These are phyloP conservation scores for Flagelloscypha sp. DNA, from an alignment of 768 basidiomycete species.

Conservation along the genomic window DNA sequence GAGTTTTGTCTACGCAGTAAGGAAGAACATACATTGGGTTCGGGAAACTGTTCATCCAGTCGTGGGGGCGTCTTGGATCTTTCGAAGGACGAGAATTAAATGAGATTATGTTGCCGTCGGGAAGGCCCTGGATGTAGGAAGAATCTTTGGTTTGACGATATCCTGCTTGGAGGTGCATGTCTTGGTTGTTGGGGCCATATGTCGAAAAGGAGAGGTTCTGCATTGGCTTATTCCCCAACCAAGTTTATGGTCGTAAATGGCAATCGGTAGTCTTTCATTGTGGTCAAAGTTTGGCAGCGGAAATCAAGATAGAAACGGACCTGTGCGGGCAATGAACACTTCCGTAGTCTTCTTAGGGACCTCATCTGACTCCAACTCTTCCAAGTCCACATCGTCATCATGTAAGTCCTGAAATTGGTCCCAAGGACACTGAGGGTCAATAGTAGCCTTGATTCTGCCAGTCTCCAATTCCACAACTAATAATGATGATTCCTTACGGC, in stretches of 20 bases:
- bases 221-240: constrained; percentile 40
- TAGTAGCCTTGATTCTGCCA: constrained; percentile 66
- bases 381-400: constrained; percentile 41
- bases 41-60: constrained; percentile 54
- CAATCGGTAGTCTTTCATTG: constrained; percentile 74
- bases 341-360: constrained; percentile 32
- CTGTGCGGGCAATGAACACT: constrained; percentile 44
- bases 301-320: constrained; percentile 19
- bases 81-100: constrained; percentile 42
- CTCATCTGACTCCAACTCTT: constrained; percentile 45
- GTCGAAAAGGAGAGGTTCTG: constrained; percentile 88
- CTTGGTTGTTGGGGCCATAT: constrained; percentile 89
- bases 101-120: constrained; percentile 71
- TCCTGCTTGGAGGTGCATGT: constrained; percentile 58
- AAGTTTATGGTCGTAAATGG: constrained; percentile 59
- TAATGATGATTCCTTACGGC: constrained; percentile 82
- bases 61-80: constrained; percentile 30
- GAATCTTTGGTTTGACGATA: constrained; percentile 77
- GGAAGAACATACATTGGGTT: constrained; percentile 54
- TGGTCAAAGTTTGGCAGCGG: constrained; percentile 1
- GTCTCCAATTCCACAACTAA: constrained; percentile 71
- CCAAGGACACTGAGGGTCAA: constrained; percentile 75
- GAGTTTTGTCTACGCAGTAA: background rate
- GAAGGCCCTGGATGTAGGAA: constrained; percentile 71
- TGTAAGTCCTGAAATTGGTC: constrained; percentile 52